A percentile compares a stretch with the other conserved stretches of the same genome.
These are phyloP conservation scores for Simplicillium aogashimaense DNA, from an alignment of 2,329 filamentous ascomycete genomes.

Conservation along the genomic window DNA sequence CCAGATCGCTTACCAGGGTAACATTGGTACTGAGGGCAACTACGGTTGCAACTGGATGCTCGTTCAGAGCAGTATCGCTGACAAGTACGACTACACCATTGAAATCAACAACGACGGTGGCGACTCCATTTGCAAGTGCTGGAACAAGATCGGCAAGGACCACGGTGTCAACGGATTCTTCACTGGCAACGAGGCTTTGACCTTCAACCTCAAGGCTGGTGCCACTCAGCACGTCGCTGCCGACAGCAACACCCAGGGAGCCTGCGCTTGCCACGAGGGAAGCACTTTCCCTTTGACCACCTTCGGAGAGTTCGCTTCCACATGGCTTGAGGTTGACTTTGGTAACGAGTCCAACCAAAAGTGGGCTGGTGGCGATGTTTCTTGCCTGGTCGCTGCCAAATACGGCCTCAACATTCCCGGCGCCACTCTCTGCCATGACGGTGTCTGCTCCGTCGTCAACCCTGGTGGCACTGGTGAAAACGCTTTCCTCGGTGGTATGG, in stretches of 20 bases:
- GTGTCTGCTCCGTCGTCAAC: conserved; percentile 30
- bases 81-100: conserved; percentile 33
- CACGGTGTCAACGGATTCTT: conserved; percentile 38
- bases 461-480: conserved; percentile 23
- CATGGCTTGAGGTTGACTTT: conserved; percentile 42
- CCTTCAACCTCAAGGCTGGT: conserved; percentile 28
- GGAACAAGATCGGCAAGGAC: conserved; percentile 41
- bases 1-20: conserved; percentile 37
- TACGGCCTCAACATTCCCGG: conserved; percentile 19
- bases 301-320: conserved; percentile 29
- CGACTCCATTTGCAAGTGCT: conserved; percentile 30
- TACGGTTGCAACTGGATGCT: conserved; percentile 45
- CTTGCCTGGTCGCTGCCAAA: conserved; percentile 32
- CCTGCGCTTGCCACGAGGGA: conserved; percentile 29
- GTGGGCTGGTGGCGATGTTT: conserved; percentile 42
- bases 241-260: conserved; percentile 37
- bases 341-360: conserved; percentile 32
- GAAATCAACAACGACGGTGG: conserved; percentile 28
- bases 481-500: conserved; percentile 26
- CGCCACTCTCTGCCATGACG: conserved; percentile 24
- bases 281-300: conserved; percentile 21
- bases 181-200: conserved; percentile 25
- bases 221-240: conserved; percentile 30
- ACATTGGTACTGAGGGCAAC: conserved; percentile 27
- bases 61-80: conserved; percentile 22